Conservation (phyloP, 2,329 filamentous ascomycete genomes). For the Cordyceps cicadae region DNA sequence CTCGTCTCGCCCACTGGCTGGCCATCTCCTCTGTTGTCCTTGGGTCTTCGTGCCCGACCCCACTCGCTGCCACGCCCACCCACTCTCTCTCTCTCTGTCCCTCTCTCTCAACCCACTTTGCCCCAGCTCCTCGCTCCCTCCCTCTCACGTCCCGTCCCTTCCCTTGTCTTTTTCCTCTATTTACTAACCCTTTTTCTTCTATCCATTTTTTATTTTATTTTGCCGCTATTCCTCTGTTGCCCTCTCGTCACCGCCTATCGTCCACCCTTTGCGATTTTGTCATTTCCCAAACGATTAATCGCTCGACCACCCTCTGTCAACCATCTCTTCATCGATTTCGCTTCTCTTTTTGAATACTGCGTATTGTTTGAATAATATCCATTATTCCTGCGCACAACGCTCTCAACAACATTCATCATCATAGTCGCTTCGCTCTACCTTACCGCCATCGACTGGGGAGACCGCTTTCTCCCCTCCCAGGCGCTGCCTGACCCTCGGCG, state of each 20-base stretch:
- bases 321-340: neutral
- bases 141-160: constrained; percentile 9
- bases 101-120: constrained; percentile 1
- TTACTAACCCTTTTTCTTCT: neutral
- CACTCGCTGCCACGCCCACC: constrained; percentile 2
- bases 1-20: neutral
- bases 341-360: neutral
- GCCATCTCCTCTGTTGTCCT: neutral
- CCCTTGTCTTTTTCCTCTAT: neutral
- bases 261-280: constrained; percentile 8
- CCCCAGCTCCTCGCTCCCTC: neutral
- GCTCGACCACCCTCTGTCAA: neutral
- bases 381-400: constrained; percentile 1
- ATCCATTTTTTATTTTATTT: neutral
- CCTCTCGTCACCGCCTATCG: constrained; percentile 11
- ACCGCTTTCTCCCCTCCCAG: constrained; percentile 3
- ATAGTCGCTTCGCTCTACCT: neutral
- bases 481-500: constrained; percentile 10
- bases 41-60: constrained; percentile 8
- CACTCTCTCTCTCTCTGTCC: neutral
- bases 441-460: neutral
- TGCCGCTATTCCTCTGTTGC: constrained; percentile 9
- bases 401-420: neutral
- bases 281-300: constrained; percentile 6
- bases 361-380: neutral